Evolutionary conservation across 2,329 filamentous ascomycete genomes (phyloP).

Genomic region (Colletotrichum sp.): DNA sequence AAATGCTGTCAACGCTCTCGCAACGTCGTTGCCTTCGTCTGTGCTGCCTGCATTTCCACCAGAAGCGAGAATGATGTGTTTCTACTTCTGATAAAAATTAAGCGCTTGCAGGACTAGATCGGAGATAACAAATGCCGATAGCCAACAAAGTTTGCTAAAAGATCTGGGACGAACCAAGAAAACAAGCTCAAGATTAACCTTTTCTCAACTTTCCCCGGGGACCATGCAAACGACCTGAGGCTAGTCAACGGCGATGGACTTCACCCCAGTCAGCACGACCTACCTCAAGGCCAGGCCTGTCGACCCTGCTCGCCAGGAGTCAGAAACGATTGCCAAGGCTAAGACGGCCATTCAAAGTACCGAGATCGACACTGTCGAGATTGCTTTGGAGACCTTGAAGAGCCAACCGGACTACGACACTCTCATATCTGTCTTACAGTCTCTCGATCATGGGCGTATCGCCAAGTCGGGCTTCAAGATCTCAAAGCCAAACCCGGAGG

Average conservation of each 20-base stretch:
- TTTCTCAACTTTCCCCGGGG: neutral
- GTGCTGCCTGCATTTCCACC: neutral
- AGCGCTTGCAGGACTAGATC: neutral
- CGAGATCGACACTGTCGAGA: constrained; percentile 40
- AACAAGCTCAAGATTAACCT: neutral
- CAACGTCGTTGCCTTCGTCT: neutral
- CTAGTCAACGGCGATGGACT: constrained; percentile 50
- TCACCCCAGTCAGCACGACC: constrained; percentile 59
- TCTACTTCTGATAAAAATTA: neutral
- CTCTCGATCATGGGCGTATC: constrained; percentile 43
- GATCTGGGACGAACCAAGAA: neutral
- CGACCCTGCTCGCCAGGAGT: constrained; percentile 42
- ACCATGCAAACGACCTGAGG: neutral
- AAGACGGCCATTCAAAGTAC: neutral
- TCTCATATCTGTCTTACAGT: constrained; percentile 57
- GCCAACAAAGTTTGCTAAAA: neutral
- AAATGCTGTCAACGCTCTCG: neutral
- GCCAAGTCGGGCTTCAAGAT: constrained; percentile 55
- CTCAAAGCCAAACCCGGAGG: constrained; percentile 65
- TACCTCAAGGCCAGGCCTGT: constrained; percentile 45
- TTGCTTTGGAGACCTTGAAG: constrained; percentile 65
- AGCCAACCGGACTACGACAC: constrained; percentile 66
- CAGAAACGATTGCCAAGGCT: constrained; percentile 26
- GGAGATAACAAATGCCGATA: neutral
- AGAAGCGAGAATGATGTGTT: neutral